Percentiles rank a stretch among this genome's conserved stretches.
Conservation (phyloP, 805 yeast species). For the Ogataea thermomethanolica region DNA sequence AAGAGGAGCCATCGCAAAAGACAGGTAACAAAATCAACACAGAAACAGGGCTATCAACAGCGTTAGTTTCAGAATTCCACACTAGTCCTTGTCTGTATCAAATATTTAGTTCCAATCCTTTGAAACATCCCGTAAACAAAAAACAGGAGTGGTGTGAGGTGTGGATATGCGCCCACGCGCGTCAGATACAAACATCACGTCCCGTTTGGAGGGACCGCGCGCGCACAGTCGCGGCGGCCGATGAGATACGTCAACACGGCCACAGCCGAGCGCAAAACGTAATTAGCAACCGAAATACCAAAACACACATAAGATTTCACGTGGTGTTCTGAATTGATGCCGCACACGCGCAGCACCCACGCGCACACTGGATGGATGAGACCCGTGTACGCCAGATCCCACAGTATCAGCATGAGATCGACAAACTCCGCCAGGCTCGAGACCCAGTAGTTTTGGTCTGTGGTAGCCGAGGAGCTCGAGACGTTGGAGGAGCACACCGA, state of each 20-base stretch:
- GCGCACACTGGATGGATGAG: background rate
- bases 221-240: background rate
- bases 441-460: background rate
- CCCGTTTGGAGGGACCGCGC: background rate
- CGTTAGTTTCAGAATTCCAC: slow-evolving; percentile 4
- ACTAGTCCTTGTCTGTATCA: slow-evolving; percentile 1
- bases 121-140: slow-evolving; percentile 9
- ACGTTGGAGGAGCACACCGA: too few relatives aligned
- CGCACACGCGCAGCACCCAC: background rate
- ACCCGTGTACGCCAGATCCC: background rate
- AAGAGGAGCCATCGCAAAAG: slow-evolving; percentile 6
- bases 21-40: too few relatives aligned
- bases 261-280: background rate
- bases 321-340: background rate
- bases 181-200: slow-evolving; percentile 3
- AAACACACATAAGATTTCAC: background rate
- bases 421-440: background rate
- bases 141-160: slow-evolving; percentile 21
- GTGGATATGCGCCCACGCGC: slow-evolving; percentile 11
- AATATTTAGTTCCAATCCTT: slow-evolving; percentile 1
- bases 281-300: background rate
- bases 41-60: background rate
- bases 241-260: background rate
- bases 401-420: background rate
- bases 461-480: too few relatives aligned